Evolutionary conservation across 1,284 basidiomycete genomes (phyloP), one percentile per base, ranked within the genome.

Genomic region (Irpex sp.): DNA sequence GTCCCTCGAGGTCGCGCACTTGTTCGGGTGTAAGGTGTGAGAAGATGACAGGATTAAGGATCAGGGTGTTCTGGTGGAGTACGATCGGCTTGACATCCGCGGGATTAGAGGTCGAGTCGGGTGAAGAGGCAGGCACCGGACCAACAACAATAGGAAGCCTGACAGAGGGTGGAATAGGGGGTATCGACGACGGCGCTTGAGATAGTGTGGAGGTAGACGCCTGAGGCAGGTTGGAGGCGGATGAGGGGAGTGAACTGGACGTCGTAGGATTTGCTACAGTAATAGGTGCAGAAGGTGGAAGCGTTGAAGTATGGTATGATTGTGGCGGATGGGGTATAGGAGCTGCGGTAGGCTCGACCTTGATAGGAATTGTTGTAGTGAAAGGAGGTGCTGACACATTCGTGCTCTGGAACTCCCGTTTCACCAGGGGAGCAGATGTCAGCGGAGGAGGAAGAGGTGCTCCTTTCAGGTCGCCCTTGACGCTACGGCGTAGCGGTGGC

Each of bases 41-140:
- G 73, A 97, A 97, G 49, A 97, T 91, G 31, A 84, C 82, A 1
- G 94, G 94, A 70, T 92, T 92, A 44, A 97, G 84, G 67, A 94
- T 87, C 34, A 97, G 85, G 58, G 86, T 90, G 64, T 92, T 89
- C 68, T 94, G 89, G 69, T 96, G 93, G 31, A 96, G 79, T 34
- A 94, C 87, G 78, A 97, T 94, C 26, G 79, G 93, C 69, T 83
- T 86, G 77, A 79, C 85, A 75, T 71, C 76, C 36, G 54, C 54
- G 68, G 71, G 78, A 4, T 73, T 66, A 17, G 26, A 56, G 4
- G 74, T 37, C 72, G 75, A 62, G 65, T 74, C 47, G 37, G 74
- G 31, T 56, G 75, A 62, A 26, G 73, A 68, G 59, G 77, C 66
- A 19, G 85, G 89, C 65, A 81, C 77, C 2, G 83, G 80, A 4